phyloP scores from a whole-genome alignment of 2,329 filamentous ascomycete species.

The Calonectria pteridis region DNA sequence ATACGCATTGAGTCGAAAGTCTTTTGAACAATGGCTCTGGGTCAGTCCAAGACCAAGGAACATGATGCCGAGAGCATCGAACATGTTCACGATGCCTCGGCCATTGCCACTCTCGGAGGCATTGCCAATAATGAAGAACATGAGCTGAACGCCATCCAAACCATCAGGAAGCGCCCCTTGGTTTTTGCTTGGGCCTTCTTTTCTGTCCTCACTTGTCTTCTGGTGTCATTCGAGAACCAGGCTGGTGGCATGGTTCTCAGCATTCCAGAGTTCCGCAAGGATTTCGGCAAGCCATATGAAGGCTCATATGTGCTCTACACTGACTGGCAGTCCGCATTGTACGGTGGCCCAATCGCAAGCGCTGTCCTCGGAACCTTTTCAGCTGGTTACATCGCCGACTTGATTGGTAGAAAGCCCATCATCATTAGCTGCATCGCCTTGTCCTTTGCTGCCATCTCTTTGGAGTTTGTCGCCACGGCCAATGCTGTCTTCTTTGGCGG shows the following conservation, averaged over 20 bases:
- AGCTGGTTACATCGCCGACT: constrained; percentile 18
- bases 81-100: constrained; percentile 26
- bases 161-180: constrained; percentile 25
- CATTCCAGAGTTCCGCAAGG: constrained; percentile 30
- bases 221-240: constrained; percentile 29
- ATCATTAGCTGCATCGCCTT: constrained; percentile 21
- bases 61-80: constrained; percentile 16
- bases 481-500: constrained; percentile 56
- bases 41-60: constrained; percentile 23
- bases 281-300: constrained; percentile 33
- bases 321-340: constrained; percentile 26
- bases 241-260: constrained; percentile 24
- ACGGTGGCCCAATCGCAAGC: constrained; percentile 23
- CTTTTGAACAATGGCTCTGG: constrained; percentile 3
- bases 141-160: constrained; percentile 15
- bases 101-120: constrained; percentile 11
- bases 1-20: background rate
- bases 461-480: constrained; percentile 56
- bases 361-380: constrained; percentile 21
- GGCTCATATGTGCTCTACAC: constrained; percentile 24
- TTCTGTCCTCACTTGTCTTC: constrained; percentile 26
- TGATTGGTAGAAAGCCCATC: constrained; percentile 21
- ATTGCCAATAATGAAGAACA: constrained; percentile 30
- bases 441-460: constrained; percentile 34
- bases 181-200: constrained; percentile 26